These are phyloP conservation scores for Coffea canephora DNA, from an alignment of 257 asterid species.

Conservation along the genomic window DNA sequence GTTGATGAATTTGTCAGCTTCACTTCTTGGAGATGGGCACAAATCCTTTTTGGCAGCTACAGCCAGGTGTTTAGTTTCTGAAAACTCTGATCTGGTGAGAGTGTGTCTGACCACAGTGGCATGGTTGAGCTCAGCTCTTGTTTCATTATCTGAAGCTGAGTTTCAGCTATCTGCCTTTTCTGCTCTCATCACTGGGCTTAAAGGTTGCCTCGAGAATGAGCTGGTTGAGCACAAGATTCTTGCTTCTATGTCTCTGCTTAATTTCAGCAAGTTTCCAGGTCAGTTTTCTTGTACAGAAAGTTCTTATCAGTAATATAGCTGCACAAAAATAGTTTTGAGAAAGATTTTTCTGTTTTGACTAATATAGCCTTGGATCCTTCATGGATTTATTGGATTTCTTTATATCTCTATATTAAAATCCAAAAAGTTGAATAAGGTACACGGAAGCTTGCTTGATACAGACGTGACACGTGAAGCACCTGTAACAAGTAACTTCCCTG, in stretches of 20 bases:
- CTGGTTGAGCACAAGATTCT: slow-evolving; percentile 65
- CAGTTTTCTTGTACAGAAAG: slow-evolving; percentile 9
- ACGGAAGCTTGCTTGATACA: no score
- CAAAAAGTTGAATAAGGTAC: no score
- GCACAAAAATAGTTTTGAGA: not conserved
- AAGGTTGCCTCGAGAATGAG: slow-evolving; percentile 40
- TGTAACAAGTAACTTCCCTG: no score
- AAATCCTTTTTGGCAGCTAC: slow-evolving; percentile 54
- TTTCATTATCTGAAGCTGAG: slow-evolving; percentile 38
- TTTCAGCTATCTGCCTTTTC: slow-evolving; percentile 54
- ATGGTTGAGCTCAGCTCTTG: slow-evolving; percentile 70
- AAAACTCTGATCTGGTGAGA: slow-evolving; percentile 46
- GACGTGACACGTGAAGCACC: no score
- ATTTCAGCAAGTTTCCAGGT: slow-evolving; percentile 67
- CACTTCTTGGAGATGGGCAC: slow-evolving; percentile 57
- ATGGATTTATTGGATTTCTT: no score
- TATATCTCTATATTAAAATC: no score
- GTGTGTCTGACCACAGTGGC: slow-evolving; percentile 67
- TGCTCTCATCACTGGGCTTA: slow-evolving; percentile 48
- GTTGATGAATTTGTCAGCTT: slow-evolving; percentile 48
- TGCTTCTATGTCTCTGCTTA: slow-evolving; percentile 60
- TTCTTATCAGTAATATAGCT: not conserved
- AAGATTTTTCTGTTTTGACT: no score
- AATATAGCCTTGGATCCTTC: no score
- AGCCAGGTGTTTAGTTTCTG: slow-evolving; percentile 54